These are phyloP conservation scores for Pugionium dolabratum DNA, from an alignment of 345 rosid species.

Conservation along the genomic window DNA sequence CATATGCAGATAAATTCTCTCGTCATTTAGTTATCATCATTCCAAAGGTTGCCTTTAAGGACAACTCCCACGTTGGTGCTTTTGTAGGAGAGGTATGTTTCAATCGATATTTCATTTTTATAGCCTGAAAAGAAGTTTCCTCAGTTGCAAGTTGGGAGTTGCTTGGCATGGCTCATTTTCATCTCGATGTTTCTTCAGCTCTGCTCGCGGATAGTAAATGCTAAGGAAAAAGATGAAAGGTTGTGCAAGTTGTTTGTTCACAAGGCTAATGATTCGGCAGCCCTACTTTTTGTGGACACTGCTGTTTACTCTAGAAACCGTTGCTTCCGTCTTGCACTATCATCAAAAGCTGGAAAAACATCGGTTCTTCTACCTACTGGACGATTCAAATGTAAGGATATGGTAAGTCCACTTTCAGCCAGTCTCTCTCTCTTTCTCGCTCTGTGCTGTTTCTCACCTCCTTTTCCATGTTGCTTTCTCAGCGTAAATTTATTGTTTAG, in stretches of 20 bases:
- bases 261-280: conserved; percentile 56
- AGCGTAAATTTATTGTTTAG: too few relatives aligned
- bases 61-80: conserved; percentile 87
- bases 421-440: conserved; percentile 1
- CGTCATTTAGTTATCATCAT: conserved; percentile 78
- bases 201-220: conserved; percentile 62
- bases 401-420: conserved; percentile 55
- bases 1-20: conserved; percentile 78
- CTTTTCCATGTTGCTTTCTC: too few relatives aligned
- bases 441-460: background rate
- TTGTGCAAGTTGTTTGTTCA: conserved; percentile 57
- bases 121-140: conserved; percentile 11
- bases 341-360: conserved; percentile 93
- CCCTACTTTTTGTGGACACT: conserved; percentile 77
- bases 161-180: conserved; percentile 27
- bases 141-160: conserved; percentile 25
- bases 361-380: conserved; percentile 79
- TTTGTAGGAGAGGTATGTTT: conserved; percentile 87
- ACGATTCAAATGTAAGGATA: conserved; percentile 74
- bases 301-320: conserved; percentile 96
- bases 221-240: conserved; percentile 55
- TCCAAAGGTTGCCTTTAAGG: conserved; percentile 86
- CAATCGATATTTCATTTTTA: conserved; percentile 19
- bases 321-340: conserved; percentile 84
- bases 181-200: conserved; percentile 51